phyloP scores from a whole-genome alignment of 2,329 filamentous ascomycete genomes.

The Neurospora sp. region DNA sequence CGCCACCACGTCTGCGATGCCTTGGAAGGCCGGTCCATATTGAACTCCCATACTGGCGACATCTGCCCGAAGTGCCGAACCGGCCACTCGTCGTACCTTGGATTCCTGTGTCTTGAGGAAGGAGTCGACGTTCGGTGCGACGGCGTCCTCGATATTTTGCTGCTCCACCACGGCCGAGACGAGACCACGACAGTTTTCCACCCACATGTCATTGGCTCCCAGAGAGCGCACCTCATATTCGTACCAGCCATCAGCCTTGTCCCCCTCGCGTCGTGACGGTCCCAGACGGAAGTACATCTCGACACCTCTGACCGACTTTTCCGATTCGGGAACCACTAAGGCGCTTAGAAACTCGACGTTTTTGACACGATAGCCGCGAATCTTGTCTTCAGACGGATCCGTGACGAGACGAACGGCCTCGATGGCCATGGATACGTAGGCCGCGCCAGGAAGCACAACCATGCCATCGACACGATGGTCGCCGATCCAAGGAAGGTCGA shows the following conservation, averaged over 20 bases:
- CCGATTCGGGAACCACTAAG: conserved; percentile 1
- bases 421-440: conserved; percentile 27
- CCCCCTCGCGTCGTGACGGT: neutral
- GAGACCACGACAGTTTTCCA: conserved; percentile 21
- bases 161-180: conserved; percentile 16
- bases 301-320: neutral
- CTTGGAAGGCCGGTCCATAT: conserved; percentile 1
- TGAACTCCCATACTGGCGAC: neutral
- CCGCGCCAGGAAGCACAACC: conserved; percentile 25
- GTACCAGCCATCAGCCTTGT: neutral
- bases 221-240: conserved; percentile 5
- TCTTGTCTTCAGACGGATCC: neutral
- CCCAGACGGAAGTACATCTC: conserved; percentile 1
- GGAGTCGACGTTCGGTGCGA: conserved; percentile 5
- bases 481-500: conserved; percentile 33
- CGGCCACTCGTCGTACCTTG: neutral
- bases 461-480: conserved; percentile 28
- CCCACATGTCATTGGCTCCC: conserved; percentile 1
- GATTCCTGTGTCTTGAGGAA: conserved; percentile 4
- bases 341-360: neutral
- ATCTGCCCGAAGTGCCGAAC: neutral
- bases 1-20: conserved; percentile 6
- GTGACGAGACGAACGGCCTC: conserved; percentile 23
- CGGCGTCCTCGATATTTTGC: neutral
- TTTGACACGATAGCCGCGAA: neutral